Base-by-base conservation (phyloP, 2,329 filamentous ascomycete genomes). In the Fonsecaea multimorphosa region DNA sequence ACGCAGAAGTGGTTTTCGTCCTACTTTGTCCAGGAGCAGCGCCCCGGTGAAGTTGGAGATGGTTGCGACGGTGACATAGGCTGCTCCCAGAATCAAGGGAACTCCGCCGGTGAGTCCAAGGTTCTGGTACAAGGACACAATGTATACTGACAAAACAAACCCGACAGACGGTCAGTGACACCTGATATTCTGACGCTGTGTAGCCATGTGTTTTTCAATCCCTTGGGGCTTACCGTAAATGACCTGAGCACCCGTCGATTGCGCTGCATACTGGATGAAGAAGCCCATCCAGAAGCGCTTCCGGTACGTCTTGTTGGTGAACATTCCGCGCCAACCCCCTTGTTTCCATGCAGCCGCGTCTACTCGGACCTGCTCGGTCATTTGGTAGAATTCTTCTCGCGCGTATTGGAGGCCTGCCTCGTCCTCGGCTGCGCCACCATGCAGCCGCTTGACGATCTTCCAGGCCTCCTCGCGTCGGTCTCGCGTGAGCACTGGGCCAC, bases 381-480 rank as follows among this genome's bases (percentile, higher is more conserved):
- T 70, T 49, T 70, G 68, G 36, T 67, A 70, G 58, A 70, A 70
- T 44, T 70, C 68, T 36, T 65, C 64, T 12, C 61, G 60, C 14
- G 68, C 68, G 58, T 63, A 70, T 32, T 70, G 64, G 12, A 68
- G 44, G 8, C 31, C 32, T n/a, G 52, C 54, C 6, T 62, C 64
- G 57, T 64, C 61, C 16, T 54, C 61, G 19, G 70, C 64, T 1
- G 58, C 46, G 53, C 74, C 69, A 14, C 64, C 63, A 32, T 82
- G 77, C 27, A 84, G 74, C 5, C 74, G 74, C 19, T 75, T 72
- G 9, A 84, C 68, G 1, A 84, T 78, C 7, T 70, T 59, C 73
- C 78, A 81, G 0, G 83, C 83, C 65, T 85, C 80, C 1, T 82
- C 79, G 1, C 74, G 70, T 12, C 76, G 76, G 0, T 81, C 82